Evolutionary conservation across 768 basidiomycete species (phyloP), one percentile per base, ranked within the genome.

Genomic region (Galerina marginata): DNA sequence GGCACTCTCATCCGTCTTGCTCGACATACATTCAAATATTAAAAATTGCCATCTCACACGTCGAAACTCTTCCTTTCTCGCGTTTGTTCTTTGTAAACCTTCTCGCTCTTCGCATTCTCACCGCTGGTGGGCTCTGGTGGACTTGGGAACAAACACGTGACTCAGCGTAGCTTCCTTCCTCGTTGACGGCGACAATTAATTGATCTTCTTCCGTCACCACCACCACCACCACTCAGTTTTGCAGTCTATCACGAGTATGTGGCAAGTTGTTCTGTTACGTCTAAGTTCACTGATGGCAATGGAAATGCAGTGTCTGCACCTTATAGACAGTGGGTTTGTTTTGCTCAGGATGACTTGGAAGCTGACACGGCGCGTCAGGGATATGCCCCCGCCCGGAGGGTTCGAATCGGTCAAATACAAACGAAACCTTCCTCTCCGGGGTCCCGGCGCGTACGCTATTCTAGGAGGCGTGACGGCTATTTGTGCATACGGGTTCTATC

Each of bases 391-490:
- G 43, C 67, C 87, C 46, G 95, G 95, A 62, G 96, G 96, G 2
- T 99, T 96, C 77, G 95, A 93, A 72, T 78, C 90, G 29, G 78
- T 99, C 78, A 90, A 90, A 76, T 99, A 98, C 85, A 96, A 95
- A 76, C 91, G 96, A 66, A 96, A 96, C 76, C 86, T 99, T 48
- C 95, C 96, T 47, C 80, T 93, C 72, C 86, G 91, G 59, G 93
- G 93, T 2, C 94, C 93, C 54, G 86, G 93, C 37, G 95, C 93
- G 23, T 80, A 89, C 57, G 89, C 84, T 64, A 87, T 98, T 69
- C 91, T 98, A 64, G 90, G 87, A 54, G 91, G 87, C n/a, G 91
- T 96, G 66, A 86, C 87, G 63, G 89, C 86, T 61, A 80, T 98
- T 65, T 96, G 93, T 76, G 88, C 84, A 16, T 95, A 87, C 76